Evolutionary conservation across 345 rosid species (phyloP), one percentile per base, ranked within the genome.

Genomic region (Gossypium turneri): DNA sequence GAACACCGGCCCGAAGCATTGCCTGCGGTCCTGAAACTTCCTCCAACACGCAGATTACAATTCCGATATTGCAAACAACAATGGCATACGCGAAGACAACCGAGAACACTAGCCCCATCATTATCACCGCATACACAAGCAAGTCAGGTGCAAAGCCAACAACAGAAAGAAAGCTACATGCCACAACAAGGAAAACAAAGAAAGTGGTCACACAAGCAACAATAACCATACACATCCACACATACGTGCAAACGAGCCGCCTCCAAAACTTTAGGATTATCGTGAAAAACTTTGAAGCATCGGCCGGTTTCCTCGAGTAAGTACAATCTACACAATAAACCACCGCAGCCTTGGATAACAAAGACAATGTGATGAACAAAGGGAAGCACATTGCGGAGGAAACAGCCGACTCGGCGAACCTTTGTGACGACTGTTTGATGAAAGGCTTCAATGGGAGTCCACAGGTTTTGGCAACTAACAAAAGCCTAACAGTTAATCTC

Each of bases 271-370:
- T 92, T 16, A 77, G 66, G 34, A 86, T 74, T 7, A 86, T 80
- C 71, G 62, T 80, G 34, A 80, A 73, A 19, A 94, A 90, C 89
- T 88, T 91, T 0, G 75, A 81, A 0, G 80, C 45, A 20, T 83
- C 89, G 22, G 83, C 90, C 38, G 70, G 79, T 61, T 80, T 87
- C 85, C 84, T 90, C 0, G 88, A 85, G 56, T 91, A 92, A 63
- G 97, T 91, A 77, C 90, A 90, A 67, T 91, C 92, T 7, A 94
- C 97, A 16, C 94, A 89, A 88, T 90, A 92, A 65, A 88, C 89
- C 41, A 92, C 90, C 0, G 95, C 94, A 9, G 92, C 90, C 80
- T 88, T 87, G 0, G 97, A 88, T 20, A 91, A 67, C 75, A 92
- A 77, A 1, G 89, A 84, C 71, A 90, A 63, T 9, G 94, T 90